Evolutionary conservation across 805 yeast genomes (phyloP).

Genomic region (Cephaloascus fragrans): DNA sequence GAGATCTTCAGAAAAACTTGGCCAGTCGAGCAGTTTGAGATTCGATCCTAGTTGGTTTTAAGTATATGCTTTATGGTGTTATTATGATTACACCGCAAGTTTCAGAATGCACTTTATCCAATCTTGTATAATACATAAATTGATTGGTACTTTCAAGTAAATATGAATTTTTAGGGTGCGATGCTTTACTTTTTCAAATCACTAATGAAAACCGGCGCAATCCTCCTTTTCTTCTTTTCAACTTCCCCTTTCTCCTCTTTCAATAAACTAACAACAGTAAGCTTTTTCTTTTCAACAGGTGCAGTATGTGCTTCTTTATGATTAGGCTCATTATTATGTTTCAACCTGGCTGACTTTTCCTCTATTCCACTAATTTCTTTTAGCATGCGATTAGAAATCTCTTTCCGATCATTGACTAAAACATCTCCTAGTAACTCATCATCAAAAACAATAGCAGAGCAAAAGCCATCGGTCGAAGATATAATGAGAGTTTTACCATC

Average conservation of each 20-base stretch:
- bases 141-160: too few species aligned
- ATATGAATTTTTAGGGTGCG: constrained; percentile 18
- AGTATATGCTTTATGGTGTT: too few species aligned
- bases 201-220: constrained; percentile 22
- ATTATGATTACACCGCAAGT: too few species aligned
- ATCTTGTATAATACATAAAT: too few species aligned
- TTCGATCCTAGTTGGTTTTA: too few species aligned
- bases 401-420: constrained; percentile 14
- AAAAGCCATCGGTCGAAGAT: constrained; percentile 89
- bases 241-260: constrained; percentile 3
- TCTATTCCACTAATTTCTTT: not conserved
- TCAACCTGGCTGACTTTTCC: not conserved
- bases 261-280: not conserved
- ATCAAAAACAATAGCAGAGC: constrained; percentile 56
- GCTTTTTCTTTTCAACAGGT: not conserved
- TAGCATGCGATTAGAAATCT: constrained; percentile 4
- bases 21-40: too few species aligned
- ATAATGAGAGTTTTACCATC: constrained; percentile 66
- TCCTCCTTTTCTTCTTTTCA: constrained; percentile 20
- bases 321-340: not conserved
- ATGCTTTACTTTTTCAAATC: constrained; percentile 14
- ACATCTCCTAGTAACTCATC: constrained; percentile 45
- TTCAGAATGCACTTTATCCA: too few species aligned
- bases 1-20: constrained; percentile 30
- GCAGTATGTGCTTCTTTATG: not conserved